These are phyloP conservation scores for Pyricularia grisea DNA, from an alignment of 2,329 filamentous ascomycete genomes.

Conservation along the genomic window DNA sequence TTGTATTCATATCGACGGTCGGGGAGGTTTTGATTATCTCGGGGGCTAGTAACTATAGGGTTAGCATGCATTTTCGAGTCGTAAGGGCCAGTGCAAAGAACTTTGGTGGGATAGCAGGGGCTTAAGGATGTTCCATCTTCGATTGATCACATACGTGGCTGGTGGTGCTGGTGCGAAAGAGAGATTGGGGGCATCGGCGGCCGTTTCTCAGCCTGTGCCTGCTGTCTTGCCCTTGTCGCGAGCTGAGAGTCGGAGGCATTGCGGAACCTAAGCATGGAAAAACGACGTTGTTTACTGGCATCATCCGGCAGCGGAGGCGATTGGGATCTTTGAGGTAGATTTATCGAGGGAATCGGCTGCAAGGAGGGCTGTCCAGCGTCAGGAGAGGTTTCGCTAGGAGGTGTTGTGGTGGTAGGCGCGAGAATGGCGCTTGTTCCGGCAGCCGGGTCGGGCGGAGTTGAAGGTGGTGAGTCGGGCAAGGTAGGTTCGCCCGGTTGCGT, in stretches of 20 bases:
- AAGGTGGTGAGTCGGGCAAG: conserved; percentile 7
- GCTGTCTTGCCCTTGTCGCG: conserved; percentile 63
- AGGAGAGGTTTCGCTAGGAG: conserved; percentile 4
- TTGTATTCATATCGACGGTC: conserved; percentile 50
- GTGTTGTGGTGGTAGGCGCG: conserved; percentile 15
- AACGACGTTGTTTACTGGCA: conserved; percentile 47
- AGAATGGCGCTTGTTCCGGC: conserved; percentile 15
- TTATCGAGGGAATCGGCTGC: conserved; percentile 11
- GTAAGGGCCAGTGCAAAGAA: not conserved
- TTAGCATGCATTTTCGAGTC: conserved; percentile 17
- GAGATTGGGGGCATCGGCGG: conserved; percentile 41
- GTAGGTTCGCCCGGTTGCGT: conserved; percentile 8
- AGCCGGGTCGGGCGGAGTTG: conserved; percentile 14
- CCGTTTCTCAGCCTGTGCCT: conserved; percentile 40
- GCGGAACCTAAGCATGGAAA: conserved; percentile 71
- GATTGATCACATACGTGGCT: not conserved
- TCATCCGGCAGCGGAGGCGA: conserved; percentile 46
- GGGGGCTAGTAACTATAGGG: conserved; percentile 34
- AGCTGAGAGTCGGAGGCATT: conserved; percentile 92
- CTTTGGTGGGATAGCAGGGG: not conserved
- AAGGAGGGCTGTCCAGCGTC: conserved; percentile 11
- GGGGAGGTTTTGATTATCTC: conserved; percentile 89
- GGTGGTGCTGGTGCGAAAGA: not conserved
- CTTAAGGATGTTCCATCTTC: not conserved
- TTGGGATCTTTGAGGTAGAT: conserved; percentile 25